Conservation (phyloP, 768 basidiomycete species). For the Termitomyces sp. region DNA sequence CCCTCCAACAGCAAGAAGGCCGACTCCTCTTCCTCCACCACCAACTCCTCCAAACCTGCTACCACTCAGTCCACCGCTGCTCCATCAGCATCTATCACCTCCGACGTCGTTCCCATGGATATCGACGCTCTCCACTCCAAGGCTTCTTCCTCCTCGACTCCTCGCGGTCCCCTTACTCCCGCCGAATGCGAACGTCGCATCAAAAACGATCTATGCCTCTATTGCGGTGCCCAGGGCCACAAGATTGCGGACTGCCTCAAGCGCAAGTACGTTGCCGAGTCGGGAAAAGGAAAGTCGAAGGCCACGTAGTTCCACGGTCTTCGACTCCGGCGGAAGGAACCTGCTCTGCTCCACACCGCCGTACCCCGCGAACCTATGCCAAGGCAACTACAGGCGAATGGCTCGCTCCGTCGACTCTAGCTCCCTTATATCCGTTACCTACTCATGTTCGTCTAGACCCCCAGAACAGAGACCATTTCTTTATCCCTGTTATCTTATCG, state of each 20-base stretch:
- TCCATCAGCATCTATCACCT: slow-evolving; percentile 11
- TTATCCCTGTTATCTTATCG: slow-evolving; percentile 22
- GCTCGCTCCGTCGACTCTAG: no score
- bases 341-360: no score
- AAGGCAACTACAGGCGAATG: neutral
- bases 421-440: neutral
- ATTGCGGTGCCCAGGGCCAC: slow-evolving; percentile 32
- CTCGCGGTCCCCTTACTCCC: slow-evolving; percentile 18
- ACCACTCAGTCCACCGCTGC: neutral
- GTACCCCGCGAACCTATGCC: slow-evolving; percentile 6
- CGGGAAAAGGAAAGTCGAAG: slow-evolving; percentile 28
- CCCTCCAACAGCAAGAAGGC: no score
- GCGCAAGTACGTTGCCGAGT: slow-evolving; percentile 4
- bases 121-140: no score
- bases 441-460: no score
- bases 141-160: no score
- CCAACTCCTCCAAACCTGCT: no score
- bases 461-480: slow-evolving; percentile 20
- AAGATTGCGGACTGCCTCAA: slow-evolving; percentile 23
- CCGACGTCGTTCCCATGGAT: no score
- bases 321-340: slow-evolving; percentile 24
- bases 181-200: slow-evolving; percentile 23
- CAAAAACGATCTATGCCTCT: slow-evolving; percentile 28
- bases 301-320: slow-evolving; percentile 23
- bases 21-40: slow-evolving; percentile 1